Percentiles rank a stretch among this genome's conserved stretches.
These are phyloP conservation scores for Aspergillus pseudoviridinutans DNA, from an alignment of 2,329 filamentous ascomycete species.

Conservation along the genomic window DNA sequence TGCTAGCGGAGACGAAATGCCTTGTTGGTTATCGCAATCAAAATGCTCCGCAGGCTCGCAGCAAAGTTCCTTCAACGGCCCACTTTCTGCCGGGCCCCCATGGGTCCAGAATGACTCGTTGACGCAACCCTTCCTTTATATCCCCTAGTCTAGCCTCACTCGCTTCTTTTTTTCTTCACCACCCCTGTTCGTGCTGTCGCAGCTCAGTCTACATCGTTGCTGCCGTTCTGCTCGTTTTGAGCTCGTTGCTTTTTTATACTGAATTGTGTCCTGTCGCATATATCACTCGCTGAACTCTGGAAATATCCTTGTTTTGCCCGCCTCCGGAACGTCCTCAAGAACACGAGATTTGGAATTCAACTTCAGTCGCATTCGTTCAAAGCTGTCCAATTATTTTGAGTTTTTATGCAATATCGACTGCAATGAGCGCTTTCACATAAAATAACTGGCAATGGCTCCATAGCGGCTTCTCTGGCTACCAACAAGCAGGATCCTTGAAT, in stretches of 20 bases:
- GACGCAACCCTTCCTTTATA: constrained; percentile 14
- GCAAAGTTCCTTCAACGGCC: not conserved
- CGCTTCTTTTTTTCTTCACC: not conserved
- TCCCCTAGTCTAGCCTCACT: not conserved
- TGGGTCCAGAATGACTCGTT: constrained; percentile 13
- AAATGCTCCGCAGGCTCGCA: not conserved
- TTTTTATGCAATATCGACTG: not conserved
- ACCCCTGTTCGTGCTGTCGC: not conserved
- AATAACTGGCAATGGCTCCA: not conserved
- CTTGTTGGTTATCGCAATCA: not conserved
- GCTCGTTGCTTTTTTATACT: not conserved
- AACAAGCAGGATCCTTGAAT: constrained; percentile 12
- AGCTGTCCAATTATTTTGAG: not conserved
- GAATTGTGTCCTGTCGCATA: not conserved
- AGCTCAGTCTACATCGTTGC: not conserved
- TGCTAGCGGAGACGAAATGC: not conserved
- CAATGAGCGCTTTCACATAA: not conserved
- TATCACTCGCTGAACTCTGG: not conserved
- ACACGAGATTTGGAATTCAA: not conserved
- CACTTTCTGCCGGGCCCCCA: constrained; percentile 1
- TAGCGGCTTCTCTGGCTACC: constrained; percentile 11
- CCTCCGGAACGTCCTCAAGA: not conserved
- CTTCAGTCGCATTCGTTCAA: not conserved
- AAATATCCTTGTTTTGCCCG: not conserved
- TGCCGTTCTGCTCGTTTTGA: not conserved